Evolutionary conservation across 768 basidiomycete genomes (phyloP).

Genomic region (Lentinus tigrinus): DNA sequence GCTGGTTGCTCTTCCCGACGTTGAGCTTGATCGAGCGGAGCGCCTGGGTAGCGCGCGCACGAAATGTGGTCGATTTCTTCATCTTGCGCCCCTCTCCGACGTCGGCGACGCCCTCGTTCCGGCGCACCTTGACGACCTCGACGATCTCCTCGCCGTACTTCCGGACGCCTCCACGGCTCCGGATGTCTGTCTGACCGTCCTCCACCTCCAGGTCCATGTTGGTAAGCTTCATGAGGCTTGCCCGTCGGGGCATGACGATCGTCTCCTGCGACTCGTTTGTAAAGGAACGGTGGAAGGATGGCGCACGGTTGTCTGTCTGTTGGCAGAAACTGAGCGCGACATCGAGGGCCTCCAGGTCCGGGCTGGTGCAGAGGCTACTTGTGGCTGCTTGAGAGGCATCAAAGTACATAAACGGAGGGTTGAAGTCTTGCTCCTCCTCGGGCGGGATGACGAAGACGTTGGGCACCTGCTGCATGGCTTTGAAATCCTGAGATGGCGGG

Average conservation of each 20-base stretch:
- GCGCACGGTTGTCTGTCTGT: slow-evolving; percentile 31
- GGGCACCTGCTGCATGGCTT: slow-evolving; percentile 25
- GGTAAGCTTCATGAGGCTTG: slow-evolving; percentile 12
- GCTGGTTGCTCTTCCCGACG: slow-evolving; percentile 24
- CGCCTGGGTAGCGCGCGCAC: slow-evolving; percentile 33
- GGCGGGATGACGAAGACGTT: slow-evolving; percentile 37
- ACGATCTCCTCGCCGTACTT: slow-evolving; percentile 33
- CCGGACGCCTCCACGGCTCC: slow-evolving; percentile 8
- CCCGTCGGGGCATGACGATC: slow-evolving; percentile 29
- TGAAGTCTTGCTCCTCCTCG: slow-evolving; percentile 35
- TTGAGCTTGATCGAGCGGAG: slow-evolving; percentile 35
- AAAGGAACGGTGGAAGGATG: slow-evolving; percentile 27
- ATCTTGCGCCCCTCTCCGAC: slow-evolving; percentile 20
- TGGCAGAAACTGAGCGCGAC: slow-evolving; percentile 28
- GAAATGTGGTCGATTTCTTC: slow-evolving; percentile 34
- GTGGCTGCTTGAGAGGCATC: slow-evolving; percentile 27
- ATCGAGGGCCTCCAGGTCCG: slow-evolving; percentile 31
- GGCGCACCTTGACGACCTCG: slow-evolving; percentile 35
- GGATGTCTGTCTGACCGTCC: slow-evolving; percentile 15
- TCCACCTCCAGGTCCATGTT: slow-evolving; percentile 5
- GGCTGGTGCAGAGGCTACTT: slow-evolving; percentile 21
- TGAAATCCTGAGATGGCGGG: slow-evolving; percentile 29
- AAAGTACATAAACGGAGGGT: slow-evolving; percentile 35
- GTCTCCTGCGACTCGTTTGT: slow-evolving; percentile 25
- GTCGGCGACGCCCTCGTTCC: slow-evolving; percentile 29